Evolutionary conservation across 371 early-diverging fungal genomes (phyloP), one percentile per base, ranked within the genome.

Genomic region (Rhizopus arrhizus): DNA sequence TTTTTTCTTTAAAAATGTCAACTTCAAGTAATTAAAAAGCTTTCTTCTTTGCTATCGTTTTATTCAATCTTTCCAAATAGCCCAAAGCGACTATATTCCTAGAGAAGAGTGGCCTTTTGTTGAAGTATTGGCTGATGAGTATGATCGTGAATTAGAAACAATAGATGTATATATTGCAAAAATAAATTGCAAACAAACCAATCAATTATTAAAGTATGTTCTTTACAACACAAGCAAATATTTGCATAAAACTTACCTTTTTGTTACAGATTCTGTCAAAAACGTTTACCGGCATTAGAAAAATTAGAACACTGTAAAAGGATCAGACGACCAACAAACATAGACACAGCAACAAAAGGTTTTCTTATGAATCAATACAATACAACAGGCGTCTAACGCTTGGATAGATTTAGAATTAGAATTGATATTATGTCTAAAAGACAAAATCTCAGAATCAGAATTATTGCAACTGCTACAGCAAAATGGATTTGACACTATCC

Each of bases 261-360:
- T 43, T 40, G 40, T 31, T 16, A 9, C 47, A 83, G 84, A 59
- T 83, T 83, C 48, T 56, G 69, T 4, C 70, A 77, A 63, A 74
- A 68, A 22, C 45, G 75, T 48, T 62, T 74, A 38, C 74, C 77
- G n/a, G 56, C 70, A 22, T 61, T 69, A 40, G 62, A 68, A 56
- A 65, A 62, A 3, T 62, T 81, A 16, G 74, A 76, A 16, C 84
- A 81, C 42, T 72, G 70, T 49, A 77, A 80, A 67, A 61, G 78
- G 12, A 75, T 81, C n/a, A 68, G 69, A 68, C 64, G 69, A n/a
- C 59, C 58, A 43, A 12, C 58, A 2, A 41, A 50, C 7, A 49
- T 51, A 13, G 40, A 60, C n/a, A 38, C 56, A 49, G 43, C 15
- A 36, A 22, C 22, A 22, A 22, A 22, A 62, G 59, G 59, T 11